Base-by-base conservation (phyloP, 106 monocot species). In the Ottelia alismoides region DNA sequence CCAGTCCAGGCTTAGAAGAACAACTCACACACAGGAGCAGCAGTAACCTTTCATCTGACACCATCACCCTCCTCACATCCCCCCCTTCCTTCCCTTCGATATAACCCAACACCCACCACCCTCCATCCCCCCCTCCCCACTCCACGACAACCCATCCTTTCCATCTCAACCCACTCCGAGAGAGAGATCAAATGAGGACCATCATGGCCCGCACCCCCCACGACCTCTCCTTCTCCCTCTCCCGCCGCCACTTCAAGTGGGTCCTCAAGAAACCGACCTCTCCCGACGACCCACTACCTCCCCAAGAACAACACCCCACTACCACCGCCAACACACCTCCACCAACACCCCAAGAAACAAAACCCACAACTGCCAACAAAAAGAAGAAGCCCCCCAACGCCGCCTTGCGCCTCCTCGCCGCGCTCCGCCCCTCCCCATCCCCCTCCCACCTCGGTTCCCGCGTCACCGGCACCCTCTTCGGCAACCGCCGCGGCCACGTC, bases 391-490 rank as follows among this genome's bases (percentile, higher is more conserved):
- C 10, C 10, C 40, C 6, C 40, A 49, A 55, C 61, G 22, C 35
- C 67, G 26, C 12, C 31, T 50, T 48, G 30, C 9, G 44, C 28
- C 27, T 27, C 29, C 26, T 6, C 20, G 19, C 25, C 44, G 57
- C 30, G 16, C 32, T 21, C 27, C 19, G 27, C 24, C 26, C 27
- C 24, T 19, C 4, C 19, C 11, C 27, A 28, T 20, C 14, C 27
- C 3, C 20, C 49, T 10, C 10, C 40, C 40, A 43, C 40, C 40
- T 56, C 30, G 51, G 82, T 45, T 25, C 60, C 25, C 74, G 68
- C 6, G 56, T 79, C n/a, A 78, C 64, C 11, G 75, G 85, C 22
- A 85, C 85, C 18, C 80, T 85, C 45, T 85, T 66, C 60, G 85
- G 85, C 21, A 72, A 67, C 57, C 61, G 79, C 26, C 62, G 70